Percentiles rank a stretch among this genome's conserved stretches.
phyloP scores from a whole-genome alignment of 345 rosid genomes.

The Sisymbrium altissimum region DNA sequence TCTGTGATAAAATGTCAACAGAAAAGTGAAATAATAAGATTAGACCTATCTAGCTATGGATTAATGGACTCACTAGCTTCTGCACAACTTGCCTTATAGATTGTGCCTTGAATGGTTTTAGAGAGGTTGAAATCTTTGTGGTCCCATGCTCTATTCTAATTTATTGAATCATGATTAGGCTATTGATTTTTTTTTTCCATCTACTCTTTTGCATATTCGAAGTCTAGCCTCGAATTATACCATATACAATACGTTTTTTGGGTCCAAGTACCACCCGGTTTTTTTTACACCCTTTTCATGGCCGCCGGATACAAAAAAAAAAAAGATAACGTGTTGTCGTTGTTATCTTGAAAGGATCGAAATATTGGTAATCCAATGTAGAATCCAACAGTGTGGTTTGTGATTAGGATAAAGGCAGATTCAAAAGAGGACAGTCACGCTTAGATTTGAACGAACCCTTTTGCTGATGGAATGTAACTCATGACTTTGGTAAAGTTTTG shows the following conservation, averaged over 20 bases:
- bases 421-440: neutral
- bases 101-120: slow-evolving; percentile 15
- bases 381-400: slow-evolving; percentile 12
- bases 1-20: slow-evolving; percentile 21
- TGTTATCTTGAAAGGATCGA: neutral
- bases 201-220: neutral
- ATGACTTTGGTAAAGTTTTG: neutral
- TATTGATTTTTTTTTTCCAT: neutral
- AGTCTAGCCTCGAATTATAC: neutral
- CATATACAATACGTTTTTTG: neutral
- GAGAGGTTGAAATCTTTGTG: slow-evolving; percentile 21
- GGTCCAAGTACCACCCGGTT: neutral
- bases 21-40: slow-evolving; percentile 1
- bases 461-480: slow-evolving; percentile 7
- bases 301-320: neutral
- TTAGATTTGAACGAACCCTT: slow-evolving; percentile 1
- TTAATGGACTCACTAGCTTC: slow-evolving; percentile 23
- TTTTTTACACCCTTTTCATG: neutral
- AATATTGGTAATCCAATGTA: slow-evolving; percentile 8
- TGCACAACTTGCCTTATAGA: slow-evolving; percentile 28
- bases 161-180: neutral
- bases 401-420: neutral
- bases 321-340: neutral
- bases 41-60: slow-evolving; percentile 18
- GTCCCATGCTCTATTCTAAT: slow-evolving; percentile 3